Evolutionary conservation across 306 rosid species (phyloP), one percentile per base, ranked within the genome.

Genomic region (Castanea sativa): DNA sequence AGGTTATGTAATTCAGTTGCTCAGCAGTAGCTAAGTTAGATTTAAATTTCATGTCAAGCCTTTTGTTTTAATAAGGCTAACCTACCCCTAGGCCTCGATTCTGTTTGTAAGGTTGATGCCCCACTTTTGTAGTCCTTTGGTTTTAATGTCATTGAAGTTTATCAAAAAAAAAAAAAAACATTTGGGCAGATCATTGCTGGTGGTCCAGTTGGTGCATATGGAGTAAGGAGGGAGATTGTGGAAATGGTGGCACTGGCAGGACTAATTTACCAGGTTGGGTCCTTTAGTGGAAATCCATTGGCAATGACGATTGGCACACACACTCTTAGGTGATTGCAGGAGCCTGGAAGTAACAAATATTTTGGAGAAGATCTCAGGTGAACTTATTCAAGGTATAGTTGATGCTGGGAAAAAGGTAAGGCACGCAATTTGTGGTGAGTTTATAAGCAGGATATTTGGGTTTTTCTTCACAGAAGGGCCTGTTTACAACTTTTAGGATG

Each of bases 241-340:
- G 90, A 95, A 79, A 90, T 89, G 90, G 98, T 95, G 82, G 99
- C 98, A 14, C 98, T 94, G 0, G 97, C 99, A 13, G 99, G 98
- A 65, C 99, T 97, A 0, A 89, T 90, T 97, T 95, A 91, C 86
- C 99, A 95, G 80, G 99, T 94, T 12, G 97, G 97, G 78, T 91
- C 98, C 78, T 80, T 95, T 85, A 95, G 99, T 9, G 97, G 98
- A 20, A 95, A 95, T 73, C 98, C 97, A 30, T 87, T 95, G 84
- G 99, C 99, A 38, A 38, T 38, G 45, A 98, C 99, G 0, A 98
- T 38, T 1, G 45, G 11, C 45, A 97, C 10, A 95, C 93, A 95
- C 38, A 95, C 97, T 32, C 92, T 95, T 30, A 86, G 85, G 91
- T 92, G 94, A 35, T 78, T 95, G 75, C 86, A 89, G 92, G 85